Evolutionary conservation across 129 eudicot genomes (phyloP), one percentile per base, ranked within the genome.

Genomic region (Silybum marianum): DNA sequence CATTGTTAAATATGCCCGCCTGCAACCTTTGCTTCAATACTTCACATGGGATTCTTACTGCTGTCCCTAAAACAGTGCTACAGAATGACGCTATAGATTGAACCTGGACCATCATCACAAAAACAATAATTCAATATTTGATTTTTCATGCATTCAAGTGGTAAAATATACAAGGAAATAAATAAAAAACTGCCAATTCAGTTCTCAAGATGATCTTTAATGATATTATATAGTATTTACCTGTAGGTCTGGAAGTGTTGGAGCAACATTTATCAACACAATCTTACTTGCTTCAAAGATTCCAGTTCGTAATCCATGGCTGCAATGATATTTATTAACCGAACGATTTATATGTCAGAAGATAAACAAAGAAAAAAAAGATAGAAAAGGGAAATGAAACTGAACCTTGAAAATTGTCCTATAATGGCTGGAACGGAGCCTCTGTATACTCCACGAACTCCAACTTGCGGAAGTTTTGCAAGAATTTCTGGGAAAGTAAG

Each of bases 401-500:
- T 19, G 25, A 40, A 95, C 99, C 99, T 92, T 24, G 97, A 90
- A 86, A 95, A 95, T 66, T 95, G 99, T 71, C 99, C 99, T 69
- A 89, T 87, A 80, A 95, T 93, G 26, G 99, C 98, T 62, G 99
- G 99, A 82, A 92, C 76, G 9, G 98, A 92, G 75, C 99, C 99
- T 76, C 91, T 80, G 71, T 92, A 95, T 69, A 95, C 88, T 30
- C 98, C 99, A 25, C 89, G 93, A 72, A 76, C 91, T 88, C 99
- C 99, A 87, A 95, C 87, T 85, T 95, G 81, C 2, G 98, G 99
- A 80, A 95, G 89, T 83, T 88, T 91, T 18, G 99, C 88, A 23
- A 95, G 72, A 76, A 95, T 90, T 78, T 95, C 97, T 7, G 98
- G 97, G 78, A 95, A 91, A 48, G 87, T 80, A 32, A 91, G 89